Evolutionary conservation across 176 grass and related monocot species (phyloP).

Genomic region (Paspalum vaginatum): DNA sequence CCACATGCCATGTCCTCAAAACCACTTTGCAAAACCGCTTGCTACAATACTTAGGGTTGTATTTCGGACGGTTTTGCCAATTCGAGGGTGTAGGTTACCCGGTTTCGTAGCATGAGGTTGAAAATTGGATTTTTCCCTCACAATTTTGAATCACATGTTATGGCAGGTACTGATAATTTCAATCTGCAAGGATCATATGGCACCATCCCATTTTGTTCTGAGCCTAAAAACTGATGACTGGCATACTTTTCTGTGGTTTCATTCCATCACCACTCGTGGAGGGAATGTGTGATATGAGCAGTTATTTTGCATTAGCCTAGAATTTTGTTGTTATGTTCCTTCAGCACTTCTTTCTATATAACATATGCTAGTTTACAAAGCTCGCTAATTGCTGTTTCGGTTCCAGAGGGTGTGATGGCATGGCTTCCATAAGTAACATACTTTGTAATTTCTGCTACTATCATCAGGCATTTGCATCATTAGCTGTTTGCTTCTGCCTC

Average conservation of each 20-base stretch:
- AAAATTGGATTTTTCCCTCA: too few species aligned
- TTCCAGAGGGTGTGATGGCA: conserved; percentile 19
- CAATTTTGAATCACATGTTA: conserved; percentile 18
- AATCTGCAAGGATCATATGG: conserved; percentile 35
- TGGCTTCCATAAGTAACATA: not conserved
- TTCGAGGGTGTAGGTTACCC: too few species aligned
- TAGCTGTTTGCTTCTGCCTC: not conserved
- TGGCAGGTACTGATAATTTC: conserved; percentile 23
- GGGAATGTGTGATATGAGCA: not conserved
- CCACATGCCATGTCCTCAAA: too few species aligned
- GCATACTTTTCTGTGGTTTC: not conserved
- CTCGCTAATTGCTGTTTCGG: not conserved
- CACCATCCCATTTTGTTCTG: conserved; percentile 7
- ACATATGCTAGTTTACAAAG: not conserved
- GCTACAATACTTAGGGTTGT: too few species aligned
- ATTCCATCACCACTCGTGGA: not conserved
- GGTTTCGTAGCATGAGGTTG: too few species aligned
- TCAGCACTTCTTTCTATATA: not conserved
- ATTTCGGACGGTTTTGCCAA: too few species aligned
- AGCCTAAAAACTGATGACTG: conserved; percentile 25
- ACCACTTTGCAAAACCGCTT: too few species aligned
- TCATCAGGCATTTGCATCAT: not conserved
- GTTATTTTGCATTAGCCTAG: not conserved
- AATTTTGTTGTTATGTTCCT: conserved; percentile 9
- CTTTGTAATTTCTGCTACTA: not conserved